Base-by-base conservation (phyloP, 768 basidiomycete species). In the Amanita polypyramis region DNA sequence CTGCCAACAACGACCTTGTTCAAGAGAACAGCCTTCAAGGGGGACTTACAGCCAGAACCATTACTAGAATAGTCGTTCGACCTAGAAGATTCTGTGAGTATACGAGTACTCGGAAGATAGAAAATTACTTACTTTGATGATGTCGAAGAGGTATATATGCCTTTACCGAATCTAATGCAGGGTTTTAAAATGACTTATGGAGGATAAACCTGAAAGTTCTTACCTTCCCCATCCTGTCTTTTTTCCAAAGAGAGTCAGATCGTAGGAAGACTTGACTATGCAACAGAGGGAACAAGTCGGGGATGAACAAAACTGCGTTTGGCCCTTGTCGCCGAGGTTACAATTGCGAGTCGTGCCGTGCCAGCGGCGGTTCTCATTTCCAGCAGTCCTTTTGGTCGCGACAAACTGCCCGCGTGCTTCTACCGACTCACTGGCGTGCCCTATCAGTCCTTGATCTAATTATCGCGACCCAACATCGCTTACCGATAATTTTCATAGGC, bases 301-400 rank as follows among this genome's bases (percentile, higher is more conserved):
- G 7, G 77, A 74, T n/a, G 71, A 56, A 58, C 82, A 85, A 32
- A 79, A 69, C 39, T 65, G 65, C 2, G 70, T 67, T 32, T 77
- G 70, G 5, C 81, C 80, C 23, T 72, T 75, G 56, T 84, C 80
- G 6, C 81, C 81, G 1, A 85, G 60, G 38, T 70, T 75, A 61
- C 83, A 85, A 41, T 76, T 70, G 14, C 83, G 69, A 30, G 72
- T 72, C 9, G 83, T 85, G 15, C 84, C 83, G 58, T 85, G 83
- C 82, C 81, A 85, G 17, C 83, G 75, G 25, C 82, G 76, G 53
- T 82, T 81, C 60, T 84, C 81, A 53, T 85, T 85, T 25, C 83
- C 83, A 23, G 75, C 62, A 4, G 79, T 75, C 38, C 77, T 68
- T 30, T 79, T 79, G 3, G 69, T 53, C 30, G 68, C 55, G 2